These are phyloP conservation scores for Trichophyton verrucosum DNA, from an alignment of 2,329 filamentous ascomycete species.

Conservation along the genomic window DNA sequence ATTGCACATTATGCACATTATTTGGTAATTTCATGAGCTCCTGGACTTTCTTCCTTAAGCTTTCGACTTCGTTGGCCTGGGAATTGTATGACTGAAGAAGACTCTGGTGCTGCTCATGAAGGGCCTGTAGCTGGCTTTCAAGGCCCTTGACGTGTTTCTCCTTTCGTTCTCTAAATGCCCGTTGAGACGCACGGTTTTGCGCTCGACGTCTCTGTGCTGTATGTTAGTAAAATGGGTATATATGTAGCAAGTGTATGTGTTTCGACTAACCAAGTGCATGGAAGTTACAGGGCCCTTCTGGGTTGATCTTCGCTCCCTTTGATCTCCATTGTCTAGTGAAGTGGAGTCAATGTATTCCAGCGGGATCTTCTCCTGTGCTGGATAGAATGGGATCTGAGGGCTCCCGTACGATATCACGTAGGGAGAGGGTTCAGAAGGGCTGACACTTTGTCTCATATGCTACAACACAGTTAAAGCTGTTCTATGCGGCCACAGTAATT, in stretches of 20 bases:
- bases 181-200: slow-evolving; percentile 74
- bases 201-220: slow-evolving; percentile 69
- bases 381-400: slow-evolving; percentile 13
- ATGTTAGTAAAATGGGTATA: slow-evolving; percentile 6
- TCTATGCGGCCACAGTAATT: background rate
- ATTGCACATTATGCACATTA: background rate
- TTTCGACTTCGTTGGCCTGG: slow-evolving; percentile 21
- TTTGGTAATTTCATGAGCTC: slow-evolving; percentile 12
- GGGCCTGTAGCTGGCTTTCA: slow-evolving; percentile 62
- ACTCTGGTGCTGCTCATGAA: slow-evolving; percentile 29
- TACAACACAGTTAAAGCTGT: background rate
- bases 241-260: background rate
- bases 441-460: slow-evolving; percentile 16
- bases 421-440: slow-evolving; percentile 11
- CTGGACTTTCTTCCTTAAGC: slow-evolving; percentile 18
- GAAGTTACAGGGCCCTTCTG: slow-evolving; percentile 18
- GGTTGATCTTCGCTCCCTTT: slow-evolving; percentile 15
- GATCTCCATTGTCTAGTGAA: slow-evolving; percentile 17
- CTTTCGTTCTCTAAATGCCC: slow-evolving; percentile 78
- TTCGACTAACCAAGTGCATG: slow-evolving; percentile 20
- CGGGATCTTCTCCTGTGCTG: slow-evolving; percentile 15
- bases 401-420: slow-evolving; percentile 17
- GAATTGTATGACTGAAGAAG: slow-evolving; percentile 22
- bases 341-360: slow-evolving; percentile 18
- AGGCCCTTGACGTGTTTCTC: slow-evolving; percentile 77